Conservation (phyloP, 192 early-diverging fungal genomes). For the Backusella liffmaniae region DNA sequence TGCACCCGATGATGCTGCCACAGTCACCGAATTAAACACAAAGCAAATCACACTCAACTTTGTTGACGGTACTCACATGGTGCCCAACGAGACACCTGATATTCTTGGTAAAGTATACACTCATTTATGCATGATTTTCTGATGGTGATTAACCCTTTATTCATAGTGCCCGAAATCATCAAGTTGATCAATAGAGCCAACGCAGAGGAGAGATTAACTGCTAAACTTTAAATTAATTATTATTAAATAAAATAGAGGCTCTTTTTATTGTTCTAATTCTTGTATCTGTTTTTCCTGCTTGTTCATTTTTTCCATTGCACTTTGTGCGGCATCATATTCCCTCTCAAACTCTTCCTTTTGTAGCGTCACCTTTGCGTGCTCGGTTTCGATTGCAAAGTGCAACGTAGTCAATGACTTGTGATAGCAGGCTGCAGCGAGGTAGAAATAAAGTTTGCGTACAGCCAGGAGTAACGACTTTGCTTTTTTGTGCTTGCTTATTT, state of each 20-base stretch:
- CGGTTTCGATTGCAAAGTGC: neutral
- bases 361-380: neutral
- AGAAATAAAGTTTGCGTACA: slow-evolving; percentile 12
- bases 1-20: slow-evolving; percentile 18
- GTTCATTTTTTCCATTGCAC: neutral
- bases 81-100: slow-evolving; percentile 42
- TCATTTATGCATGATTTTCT: neutral
- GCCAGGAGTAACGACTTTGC: neutral
- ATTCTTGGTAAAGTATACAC: slow-evolving; percentile 29
- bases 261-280: neutral
- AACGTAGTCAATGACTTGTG: neutral
- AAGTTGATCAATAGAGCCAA: neutral
- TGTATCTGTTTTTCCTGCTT: neutral
- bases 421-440: slow-evolving; percentile 3
- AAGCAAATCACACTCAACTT: slow-evolving; percentile 18
- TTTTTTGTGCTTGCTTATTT: neutral
- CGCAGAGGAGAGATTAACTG: neutral
- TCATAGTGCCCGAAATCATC: slow-evolving; percentile 14
- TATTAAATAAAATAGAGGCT: neutral
- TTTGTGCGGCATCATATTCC: slow-evolving; percentile 6
- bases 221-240: slow-evolving; percentile 17
- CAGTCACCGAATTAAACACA: slow-evolving; percentile 13
- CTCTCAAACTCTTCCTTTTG: slow-evolving; percentile 10
- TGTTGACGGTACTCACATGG: slow-evolving; percentile 39
- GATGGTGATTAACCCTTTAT: neutral